Base-by-base conservation (phyloP, 352 stramenopile genomes). In the Pythium dissotocum region DNA sequence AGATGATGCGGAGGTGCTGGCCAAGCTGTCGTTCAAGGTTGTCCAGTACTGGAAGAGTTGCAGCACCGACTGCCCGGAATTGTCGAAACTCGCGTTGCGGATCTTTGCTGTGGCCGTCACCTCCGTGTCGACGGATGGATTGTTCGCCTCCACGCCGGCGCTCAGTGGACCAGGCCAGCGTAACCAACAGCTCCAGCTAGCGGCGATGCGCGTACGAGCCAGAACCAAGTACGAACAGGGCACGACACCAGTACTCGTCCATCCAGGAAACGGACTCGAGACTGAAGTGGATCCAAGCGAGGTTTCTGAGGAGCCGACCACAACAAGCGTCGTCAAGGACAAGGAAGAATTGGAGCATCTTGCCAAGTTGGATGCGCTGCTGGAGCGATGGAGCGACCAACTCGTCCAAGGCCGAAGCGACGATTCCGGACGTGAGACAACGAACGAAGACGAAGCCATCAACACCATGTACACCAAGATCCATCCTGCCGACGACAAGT, bases 41-140 rank as follows among this genome's bases (percentile, higher is more conserved):
- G 61, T 73, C 1, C 61, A 63, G 54, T 73, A 69, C 56, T 73
- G 67, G 67, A 73, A 73, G 57, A 69, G 61, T 48, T 73, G 67
- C 56, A 73, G 67, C 57, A 59, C 67, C 3, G 67, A 73, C 18
- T 69, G 67, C 28, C 67, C 67, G 6, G 67, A 73, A 38, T 61
- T 73, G 14, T 65, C 67, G 6, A 65, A 66, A 40, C 67, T 73
- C 38, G 67, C 67, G n/a, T 56, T 73, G 16, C 67, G 67, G 1
- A 61, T 73, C 6, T 73, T 73, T 32, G 48, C 67, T 35, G 61
- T 73, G 10, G 59, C 49, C 5, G 26, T 73, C 8, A 73, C 67
- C 2, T 65, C 67, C 1, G 67, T 62, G 1, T 62, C 67, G 35
- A 73, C 61, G 7, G 67, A 69, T 12, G 61, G 38, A 1, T 49